phyloP scores from a whole-genome alignment of 768 basidiomycete genomes.

The Tricholoma matsutake region DNA sequence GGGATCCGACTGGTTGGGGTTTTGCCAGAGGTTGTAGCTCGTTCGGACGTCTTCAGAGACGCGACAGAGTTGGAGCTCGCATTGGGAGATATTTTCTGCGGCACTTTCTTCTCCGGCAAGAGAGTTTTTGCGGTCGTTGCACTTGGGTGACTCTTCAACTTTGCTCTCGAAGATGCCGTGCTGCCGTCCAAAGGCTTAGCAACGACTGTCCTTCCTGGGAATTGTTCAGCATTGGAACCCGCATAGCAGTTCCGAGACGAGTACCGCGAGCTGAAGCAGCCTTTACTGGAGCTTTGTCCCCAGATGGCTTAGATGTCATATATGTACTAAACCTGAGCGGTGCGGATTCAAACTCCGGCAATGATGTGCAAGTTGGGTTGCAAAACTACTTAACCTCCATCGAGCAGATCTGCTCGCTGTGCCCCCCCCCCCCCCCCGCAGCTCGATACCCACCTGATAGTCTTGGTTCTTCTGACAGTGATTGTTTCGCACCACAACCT shows the following conservation, averaged over 20 bases:
- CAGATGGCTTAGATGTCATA: slow-evolving; percentile 4
- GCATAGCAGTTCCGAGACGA: slow-evolving; percentile 11
- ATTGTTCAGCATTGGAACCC: slow-evolving; percentile 20
- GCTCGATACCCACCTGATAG: slow-evolving; percentile 8
- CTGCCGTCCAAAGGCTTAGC: slow-evolving; percentile 19
- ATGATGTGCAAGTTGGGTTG: background rate
- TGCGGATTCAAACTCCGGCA: slow-evolving; percentile 19
- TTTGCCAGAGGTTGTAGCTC: background rate
- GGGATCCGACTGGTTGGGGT: background rate
- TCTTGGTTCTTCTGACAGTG: background rate
- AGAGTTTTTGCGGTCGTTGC: slow-evolving; percentile 1
- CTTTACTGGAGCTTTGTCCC: slow-evolving; percentile 3
- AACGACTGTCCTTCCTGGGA: slow-evolving; percentile 23
- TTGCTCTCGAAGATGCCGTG: slow-evolving; percentile 12
- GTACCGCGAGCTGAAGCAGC: slow-evolving; percentile 26
- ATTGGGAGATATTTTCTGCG: background rate
- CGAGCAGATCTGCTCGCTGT: slow-evolving; percentile 16
- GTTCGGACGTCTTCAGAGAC: slow-evolving; percentile 1
- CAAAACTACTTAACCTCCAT: slow-evolving; percentile 6
- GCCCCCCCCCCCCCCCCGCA: too few species aligned
- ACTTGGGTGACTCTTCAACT: slow-evolving; percentile 8
- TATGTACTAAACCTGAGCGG: background rate
- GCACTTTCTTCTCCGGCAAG: background rate
- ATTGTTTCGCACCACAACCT: background rate
- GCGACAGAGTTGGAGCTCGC: background rate